Base-by-base conservation (phyloP, 345 rosid species). In the Aquilaria sinensis region DNA sequence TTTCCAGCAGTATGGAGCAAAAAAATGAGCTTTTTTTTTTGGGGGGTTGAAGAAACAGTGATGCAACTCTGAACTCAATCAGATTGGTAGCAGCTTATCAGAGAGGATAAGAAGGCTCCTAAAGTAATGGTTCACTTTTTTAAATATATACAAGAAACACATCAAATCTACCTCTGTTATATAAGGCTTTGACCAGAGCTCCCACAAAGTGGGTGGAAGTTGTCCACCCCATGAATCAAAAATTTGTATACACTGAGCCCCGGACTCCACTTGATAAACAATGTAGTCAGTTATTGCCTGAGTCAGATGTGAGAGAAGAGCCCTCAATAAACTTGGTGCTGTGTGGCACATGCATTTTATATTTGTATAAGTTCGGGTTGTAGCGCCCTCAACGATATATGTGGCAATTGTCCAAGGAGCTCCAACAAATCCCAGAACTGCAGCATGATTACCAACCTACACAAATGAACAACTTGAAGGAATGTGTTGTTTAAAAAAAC, bases 201-300 rank as follows among this genome's bases (percentile, higher is more conserved):
- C 93, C 98, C 98, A 89, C 90, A 92, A 80, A 34, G 81, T 72
- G 2, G 96, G 98, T 16, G 96, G 86, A 46, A 92, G 78, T 63
- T 89, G 98, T n/a, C 98, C 96, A 70, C 96, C 98, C 96, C 98
- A 92, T 2, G 96, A 92, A 76, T 92, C 96, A 60, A 92, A 92
- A 73, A 92, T 92, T 75, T 92, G 96, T 60, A 92, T 85, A 71
- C 96, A 92, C 48, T 92, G 89, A 63, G 96, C 98, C 68, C 96
- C 96, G 30, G 87, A 87, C 60, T 85, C 91, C 47, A 87, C 91
- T 87, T 92, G 97, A 73, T 70, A 93, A 75, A 93, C 74, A 64
- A 86, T 75, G 49, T 84, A 93, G 41, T 88, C 90, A 9, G 92
- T 61, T 67, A 90, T 84, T 48, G 97, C 97, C 64, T 78, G 67